phyloP scores from a whole-genome alignment of 2,329 filamentous ascomycete genomes.

The Blastomyces parvus region DNA sequence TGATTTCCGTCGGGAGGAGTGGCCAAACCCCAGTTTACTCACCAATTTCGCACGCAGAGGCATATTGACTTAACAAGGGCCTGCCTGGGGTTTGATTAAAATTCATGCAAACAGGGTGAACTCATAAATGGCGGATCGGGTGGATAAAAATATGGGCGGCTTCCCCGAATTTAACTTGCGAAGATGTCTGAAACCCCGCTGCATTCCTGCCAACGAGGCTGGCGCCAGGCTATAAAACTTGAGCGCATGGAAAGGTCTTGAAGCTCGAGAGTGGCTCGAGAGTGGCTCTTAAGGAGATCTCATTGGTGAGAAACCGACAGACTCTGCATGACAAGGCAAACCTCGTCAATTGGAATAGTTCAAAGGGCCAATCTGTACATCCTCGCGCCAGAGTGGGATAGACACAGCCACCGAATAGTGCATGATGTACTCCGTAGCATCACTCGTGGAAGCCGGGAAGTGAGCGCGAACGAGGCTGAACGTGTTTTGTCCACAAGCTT shows the following conservation, averaged over 20 bases:
- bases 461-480: too few species aligned
- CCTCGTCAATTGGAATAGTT: background rate
- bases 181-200: too few species aligned
- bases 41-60: background rate
- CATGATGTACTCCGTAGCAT: too few species aligned
- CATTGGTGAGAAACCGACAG: background rate
- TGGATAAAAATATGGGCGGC: background rate
- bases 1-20: background rate
- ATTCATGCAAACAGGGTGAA: background rate
- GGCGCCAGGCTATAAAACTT: background rate
- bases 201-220: background rate
- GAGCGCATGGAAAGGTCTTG: background rate
- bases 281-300: too few species aligned
- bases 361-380: background rate
- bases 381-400: background rate
- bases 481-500: too few species aligned
- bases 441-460: too few species aligned
- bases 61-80: background rate
- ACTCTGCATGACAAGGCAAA: background rate
- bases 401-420: background rate
- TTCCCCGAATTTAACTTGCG: background rate
- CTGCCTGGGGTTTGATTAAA: background rate
- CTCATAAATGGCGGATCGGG: background rate
- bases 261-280: background rate
- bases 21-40: background rate